Conservation (phyloP, 2,329 filamentous ascomycete species). For the Xylariaceae sp. region DNA sequence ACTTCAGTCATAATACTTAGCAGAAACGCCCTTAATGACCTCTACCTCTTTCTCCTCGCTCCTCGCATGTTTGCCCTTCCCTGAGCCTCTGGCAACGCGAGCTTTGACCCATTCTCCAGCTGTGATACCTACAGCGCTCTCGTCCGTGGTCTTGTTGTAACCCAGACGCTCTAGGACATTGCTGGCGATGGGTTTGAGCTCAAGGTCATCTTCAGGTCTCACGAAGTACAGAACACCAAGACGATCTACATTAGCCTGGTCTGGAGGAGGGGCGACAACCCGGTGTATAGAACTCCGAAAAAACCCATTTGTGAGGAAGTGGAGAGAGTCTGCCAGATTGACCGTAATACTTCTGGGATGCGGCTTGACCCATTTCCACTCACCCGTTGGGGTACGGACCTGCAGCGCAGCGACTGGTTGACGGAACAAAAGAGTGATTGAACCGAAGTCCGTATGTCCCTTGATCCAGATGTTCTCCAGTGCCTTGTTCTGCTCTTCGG, state of each 20-base stretch:
- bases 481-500: conserved; percentile 39
- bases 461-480: conserved; percentile 35
- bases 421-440: conserved; percentile 53
- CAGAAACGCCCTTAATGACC: conserved; percentile 31
- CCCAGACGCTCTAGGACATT: conserved; percentile 32
- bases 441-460: conserved; percentile 53
- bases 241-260: conserved; percentile 42
- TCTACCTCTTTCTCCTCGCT: conserved; percentile 27
- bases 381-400: conserved; percentile 39
- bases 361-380: conserved; percentile 49
- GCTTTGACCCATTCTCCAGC: conserved; percentile 36
- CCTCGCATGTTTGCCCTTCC: conserved; percentile 21
- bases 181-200: conserved; percentile 31
- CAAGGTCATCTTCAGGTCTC: conserved; percentile 33
- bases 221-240: conserved; percentile 45
- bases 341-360: conserved; percentile 48
- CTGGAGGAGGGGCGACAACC: conserved; percentile 39
- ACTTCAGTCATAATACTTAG: conserved; percentile 32
- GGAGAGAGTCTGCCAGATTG: conserved; percentile 48
- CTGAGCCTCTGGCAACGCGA: conserved; percentile 24
- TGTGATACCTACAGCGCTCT: conserved; percentile 28
- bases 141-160: conserved; percentile 25
- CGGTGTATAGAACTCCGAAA: conserved; percentile 43
- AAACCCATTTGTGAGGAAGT: conserved; percentile 45
- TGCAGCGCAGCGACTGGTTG: conserved; percentile 56